Evolutionary conservation across 2,329 filamentous ascomycete species (phyloP), one percentile per base, ranked within the genome.

Genomic region (Alternaria gaisen): DNA sequence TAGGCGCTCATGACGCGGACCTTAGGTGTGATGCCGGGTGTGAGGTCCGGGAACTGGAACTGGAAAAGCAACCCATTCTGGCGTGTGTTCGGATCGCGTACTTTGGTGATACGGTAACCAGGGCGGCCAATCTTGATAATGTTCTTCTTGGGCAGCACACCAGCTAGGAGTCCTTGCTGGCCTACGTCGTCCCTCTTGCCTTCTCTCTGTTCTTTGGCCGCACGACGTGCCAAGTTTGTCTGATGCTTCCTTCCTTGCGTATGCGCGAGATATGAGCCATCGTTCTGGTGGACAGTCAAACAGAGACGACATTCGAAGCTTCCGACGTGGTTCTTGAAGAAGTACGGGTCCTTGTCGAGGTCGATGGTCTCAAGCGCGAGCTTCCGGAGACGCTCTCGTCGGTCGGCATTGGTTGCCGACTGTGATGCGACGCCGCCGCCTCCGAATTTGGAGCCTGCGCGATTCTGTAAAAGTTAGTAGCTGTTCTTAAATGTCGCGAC

Each of bases 251-350:
- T 93, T 60, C 95, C 95, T 82, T 99, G 95, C 4, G 95, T 99
- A 82, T 99, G 95, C 1, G 95, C 95, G 69, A 99, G 93, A 81
- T 99, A 99, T 48, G 94, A 97, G 65, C 95, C 95, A 83, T 99
- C 95, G 80, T 99, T 99, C 77, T 99, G 95, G 85, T 99, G 95
- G 5, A 98, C 94, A 0, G 95, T 99, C 26, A 99, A 85, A 77
- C 95, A 99, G 41, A 99, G 90, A 30, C 95, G 92, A 80, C 95
- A 99, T 81, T 99, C 95, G 81, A 97, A 99, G 75, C 91, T 95
- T 76, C 95, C 95, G 73, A 98, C 92, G 81, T 99, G 94, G 85
- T 99, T 99, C 81, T 97, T 97, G 90, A 99, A 99, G 85, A 98
- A 97, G 87, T 98, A 99, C 0, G 95, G 95, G 83, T 99, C 95